Evolutionary conservation across 805 yeast species (phyloP), one percentile per base, ranked within the genome.

Genomic region (Starmerella powellii): DNA sequence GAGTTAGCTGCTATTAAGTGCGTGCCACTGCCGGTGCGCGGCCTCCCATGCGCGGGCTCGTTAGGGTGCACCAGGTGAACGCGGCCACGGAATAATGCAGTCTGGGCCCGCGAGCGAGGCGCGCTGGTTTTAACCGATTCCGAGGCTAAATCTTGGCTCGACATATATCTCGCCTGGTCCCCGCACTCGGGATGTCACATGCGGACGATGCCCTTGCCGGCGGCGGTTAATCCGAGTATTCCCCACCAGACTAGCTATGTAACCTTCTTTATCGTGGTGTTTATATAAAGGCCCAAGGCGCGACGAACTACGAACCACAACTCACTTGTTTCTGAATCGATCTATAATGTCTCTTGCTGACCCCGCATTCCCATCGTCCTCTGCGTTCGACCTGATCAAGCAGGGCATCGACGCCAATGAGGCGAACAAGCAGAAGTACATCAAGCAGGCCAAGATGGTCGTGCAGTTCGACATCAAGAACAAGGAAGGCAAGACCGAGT

Each of bases 381-480:
- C 42, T 29, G 62, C 64, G 41, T 64, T 64, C 42, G 68, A 64
- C 50, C 51, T 56, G 38, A 59, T 64, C 52, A 48, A 52, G 38
- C 42, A 51, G 40, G 58, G 59, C 35, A 49, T 64, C 29, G 40
- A 37, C n/a, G 36, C 50, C 48, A 58, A 54, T 47, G 59, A 54
- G 34, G 57, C 53, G 29, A 47, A 49, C 45, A 56, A 53, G 54
- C 45, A 53, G 47, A 54, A 57, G 55, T 55, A 55, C 51, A 52
- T 64, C 53, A 63, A 63, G 59, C 55, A 60, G 59, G 76, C 82
- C 55, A 71, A 74, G 55, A 76, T 83, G 27, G 62, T 71, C 27
- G 74, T 83, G 45, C 73, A 71, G 35, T 78, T 83, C 61, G 76
- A 78, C 51, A 68, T 82, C 55, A 74, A 72, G 63, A 76, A 75